Percentiles rank a stretch among this genome's conserved stretches.
These are phyloP conservation scores for Colletotrichum coccodes DNA, from an alignment of 2,329 filamentous ascomycete genomes.

Conservation along the genomic window DNA sequence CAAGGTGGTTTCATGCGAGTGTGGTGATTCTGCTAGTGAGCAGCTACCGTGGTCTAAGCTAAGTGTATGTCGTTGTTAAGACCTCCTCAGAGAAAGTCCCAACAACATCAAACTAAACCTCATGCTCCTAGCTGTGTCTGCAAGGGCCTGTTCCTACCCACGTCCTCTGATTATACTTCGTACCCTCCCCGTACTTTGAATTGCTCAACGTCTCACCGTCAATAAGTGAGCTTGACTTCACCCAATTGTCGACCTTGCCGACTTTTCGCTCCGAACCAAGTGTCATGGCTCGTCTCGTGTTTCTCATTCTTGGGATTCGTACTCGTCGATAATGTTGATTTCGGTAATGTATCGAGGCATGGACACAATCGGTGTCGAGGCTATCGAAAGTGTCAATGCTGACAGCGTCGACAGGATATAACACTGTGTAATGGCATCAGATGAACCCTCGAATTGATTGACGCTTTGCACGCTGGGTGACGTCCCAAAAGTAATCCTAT, in stretches of 20 bases:
- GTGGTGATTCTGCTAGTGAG: background rate
- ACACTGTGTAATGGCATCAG: too few relatives aligned
- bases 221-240: background rate
- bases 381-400: too few relatives aligned
- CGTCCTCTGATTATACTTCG: too few relatives aligned
- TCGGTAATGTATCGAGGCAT: too few relatives aligned
- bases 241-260: too few relatives aligned
- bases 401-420: too few relatives aligned
- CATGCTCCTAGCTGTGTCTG: background rate
- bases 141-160: background rate
- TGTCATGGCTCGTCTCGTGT: background rate
- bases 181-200: background rate
- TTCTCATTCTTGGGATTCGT: background rate
- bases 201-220: background rate
- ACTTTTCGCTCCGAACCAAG: background rate
- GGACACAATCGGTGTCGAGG: too few relatives aligned
- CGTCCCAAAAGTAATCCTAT: background rate
- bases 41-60: background rate
- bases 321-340: background rate
- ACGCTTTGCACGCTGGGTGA: background rate
- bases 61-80: background rate
- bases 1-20: background rate
- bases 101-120: background rate
- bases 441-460: too few relatives aligned
- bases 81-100: background rate